Evolutionary conservation across 805 yeast genomes (phyloP).

Genomic region (Teunomyces kruisii): DNA sequence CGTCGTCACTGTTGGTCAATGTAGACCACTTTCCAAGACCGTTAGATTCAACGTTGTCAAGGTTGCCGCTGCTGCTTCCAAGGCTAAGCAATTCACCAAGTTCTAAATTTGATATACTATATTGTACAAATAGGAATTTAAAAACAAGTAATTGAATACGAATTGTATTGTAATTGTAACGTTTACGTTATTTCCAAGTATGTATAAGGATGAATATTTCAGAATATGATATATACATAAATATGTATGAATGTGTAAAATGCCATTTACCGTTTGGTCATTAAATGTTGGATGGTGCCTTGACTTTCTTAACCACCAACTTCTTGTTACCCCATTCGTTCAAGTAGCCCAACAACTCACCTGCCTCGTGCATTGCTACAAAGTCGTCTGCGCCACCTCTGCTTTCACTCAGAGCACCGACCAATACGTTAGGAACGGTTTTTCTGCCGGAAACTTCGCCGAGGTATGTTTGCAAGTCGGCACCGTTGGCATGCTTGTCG

Average conservation of each 20-base stretch:
- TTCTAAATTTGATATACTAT: conserved; percentile 56
- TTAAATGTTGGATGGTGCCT: conserved; percentile 55
- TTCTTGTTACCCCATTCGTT: conserved; percentile 62
- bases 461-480: conserved; percentile 70
- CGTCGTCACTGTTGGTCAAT: conserved; percentile 98
- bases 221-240: too few species aligned
- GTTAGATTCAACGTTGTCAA: conserved; percentile 99
- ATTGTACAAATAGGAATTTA: conserved; percentile 5
- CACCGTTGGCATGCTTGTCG: conserved; percentile 77
- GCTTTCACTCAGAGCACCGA: conserved; percentile 58
- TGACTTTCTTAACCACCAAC: conserved; percentile 48
- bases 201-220: too few species aligned
- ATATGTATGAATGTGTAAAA: not conserved
- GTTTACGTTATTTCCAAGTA: too few species aligned
- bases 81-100: conserved; percentile 93
- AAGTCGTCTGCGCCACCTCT: conserved; percentile 92
- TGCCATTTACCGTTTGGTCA: not conserved
- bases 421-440: conserved; percentile 88
- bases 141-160: conserved; percentile 1
- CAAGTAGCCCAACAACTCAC: conserved; percentile 51
- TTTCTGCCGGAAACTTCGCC: conserved; percentile 67
- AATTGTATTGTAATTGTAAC: not conserved
- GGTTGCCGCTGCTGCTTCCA: conserved; percentile 86
- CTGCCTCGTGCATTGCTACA: conserved; percentile 55
- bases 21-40: conserved; percentile 99